Conservation (phyloP, 495 filamentous ascomycete genomes). For the Hypoxylon lienhwacheense region DNA sequence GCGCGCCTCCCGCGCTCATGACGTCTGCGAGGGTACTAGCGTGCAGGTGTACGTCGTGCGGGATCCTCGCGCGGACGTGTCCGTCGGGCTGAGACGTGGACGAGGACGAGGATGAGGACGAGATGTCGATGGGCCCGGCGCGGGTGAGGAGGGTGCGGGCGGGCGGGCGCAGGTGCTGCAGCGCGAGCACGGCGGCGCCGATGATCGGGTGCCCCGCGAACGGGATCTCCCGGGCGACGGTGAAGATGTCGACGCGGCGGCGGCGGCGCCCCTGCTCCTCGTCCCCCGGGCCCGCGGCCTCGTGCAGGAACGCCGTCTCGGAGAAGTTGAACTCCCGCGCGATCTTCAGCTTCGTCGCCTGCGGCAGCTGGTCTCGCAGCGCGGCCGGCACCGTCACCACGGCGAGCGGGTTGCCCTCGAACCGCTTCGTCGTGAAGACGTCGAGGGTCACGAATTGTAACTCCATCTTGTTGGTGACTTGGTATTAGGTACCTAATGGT, state of each 20-base stretch:
- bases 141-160: conserved; percentile 58
- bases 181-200: conserved; percentile 62
- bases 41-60: conserved; percentile 70
- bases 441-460: conserved; percentile 63
- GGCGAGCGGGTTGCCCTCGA: conserved; percentile 68
- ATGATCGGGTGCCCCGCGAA: conserved; percentile 83
- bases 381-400: conserved; percentile 57
- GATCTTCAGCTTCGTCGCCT: conserved; percentile 64
- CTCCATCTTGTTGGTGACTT: conserved; percentile 31
- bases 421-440: conserved; percentile 63
- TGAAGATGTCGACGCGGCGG: conserved; percentile 72
- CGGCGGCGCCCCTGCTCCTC: conserved; percentile 46
- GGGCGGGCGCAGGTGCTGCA: conserved; percentile 31
- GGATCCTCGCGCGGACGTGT: conserved; percentile 57
- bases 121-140: conserved; percentile 58
- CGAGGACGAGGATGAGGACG: no score
- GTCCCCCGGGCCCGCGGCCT: conserved; percentile 20
- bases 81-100: conserved; percentile 3
- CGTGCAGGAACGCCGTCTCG: conserved; percentile 79
- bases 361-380: conserved; percentile 40
- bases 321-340: conserved; percentile 82
- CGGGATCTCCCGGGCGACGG: conserved; percentile 60
- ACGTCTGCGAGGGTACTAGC: conserved; percentile 33
- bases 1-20: conserved; percentile 4
- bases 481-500: neutral